Conservation (phyloP, 805 yeast genomes). For the Komagataella pseudopastoris region DNA sequence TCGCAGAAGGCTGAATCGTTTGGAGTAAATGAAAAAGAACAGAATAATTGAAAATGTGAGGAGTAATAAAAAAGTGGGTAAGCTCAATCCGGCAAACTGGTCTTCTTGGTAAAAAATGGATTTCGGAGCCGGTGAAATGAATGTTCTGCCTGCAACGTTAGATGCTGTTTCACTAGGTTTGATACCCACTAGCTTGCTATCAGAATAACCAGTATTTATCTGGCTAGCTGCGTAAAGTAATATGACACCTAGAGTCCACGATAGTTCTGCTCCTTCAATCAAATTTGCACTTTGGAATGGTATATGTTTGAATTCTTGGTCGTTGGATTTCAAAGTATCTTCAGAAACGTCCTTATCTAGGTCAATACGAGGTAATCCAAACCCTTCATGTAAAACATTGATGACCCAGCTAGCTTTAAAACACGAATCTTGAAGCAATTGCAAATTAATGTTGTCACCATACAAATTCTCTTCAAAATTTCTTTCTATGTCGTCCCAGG, state of each 20-base stretch:
- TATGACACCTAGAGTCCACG: conserved; percentile 93
- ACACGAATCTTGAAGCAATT: conserved; percentile 62
- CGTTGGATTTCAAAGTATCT: conserved; percentile 11
- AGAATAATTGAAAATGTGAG: not conserved
- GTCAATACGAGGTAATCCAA: conserved; percentile 66
- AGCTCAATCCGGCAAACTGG: not conserved
- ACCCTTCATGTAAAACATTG: conserved; percentile 84
- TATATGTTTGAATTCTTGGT: conserved; percentile 25
- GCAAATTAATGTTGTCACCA: conserved; percentile 37
- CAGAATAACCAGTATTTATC: conserved; percentile 17
- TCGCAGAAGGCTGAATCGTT: not conserved
- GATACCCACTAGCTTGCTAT: conserved; percentile 18
- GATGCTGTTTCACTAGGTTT: conserved; percentile 19
- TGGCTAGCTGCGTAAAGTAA: conserved; percentile 70
- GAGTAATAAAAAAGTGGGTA: not conserved
- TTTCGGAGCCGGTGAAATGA: not conserved
- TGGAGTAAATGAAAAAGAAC: not conserved
- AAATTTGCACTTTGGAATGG: conserved; percentile 76
- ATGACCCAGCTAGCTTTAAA: conserved; percentile 94
- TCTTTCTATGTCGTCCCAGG: conserved; percentile 45
- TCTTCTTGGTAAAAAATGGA: not conserved
- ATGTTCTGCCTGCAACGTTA: conserved; percentile 20
- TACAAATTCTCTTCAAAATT: conserved; percentile 43
- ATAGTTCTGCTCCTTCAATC: conserved; percentile 72
- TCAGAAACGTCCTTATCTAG: conserved; percentile 25